Conservation (phyloP, 208 protist genomes). For the Leishmania gerbilli region DNA sequence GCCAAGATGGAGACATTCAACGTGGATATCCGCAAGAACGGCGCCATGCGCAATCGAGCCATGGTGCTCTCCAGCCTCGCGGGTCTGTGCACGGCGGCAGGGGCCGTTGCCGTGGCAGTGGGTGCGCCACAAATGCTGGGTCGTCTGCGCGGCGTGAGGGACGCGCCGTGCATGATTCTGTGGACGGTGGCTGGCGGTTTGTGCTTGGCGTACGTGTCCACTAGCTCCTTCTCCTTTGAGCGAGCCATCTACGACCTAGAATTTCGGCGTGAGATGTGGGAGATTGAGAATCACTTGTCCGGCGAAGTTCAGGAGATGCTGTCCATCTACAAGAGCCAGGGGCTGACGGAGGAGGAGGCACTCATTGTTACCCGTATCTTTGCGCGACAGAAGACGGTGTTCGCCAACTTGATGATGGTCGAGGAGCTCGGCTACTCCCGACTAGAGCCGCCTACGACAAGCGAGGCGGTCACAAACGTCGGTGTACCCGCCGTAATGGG, state of each 20-base stretch:
- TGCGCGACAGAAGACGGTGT: conserved; percentile 76
- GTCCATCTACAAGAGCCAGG: conserved; percentile 91
- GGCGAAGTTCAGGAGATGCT: conserved; percentile 94
- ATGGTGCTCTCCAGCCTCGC: conserved; percentile 56
- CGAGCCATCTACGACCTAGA: conserved; percentile 85
- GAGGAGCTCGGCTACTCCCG: conserved; percentile 94
- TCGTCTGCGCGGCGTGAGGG: conserved; percentile 16
- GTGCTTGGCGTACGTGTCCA: conserved; percentile 51
- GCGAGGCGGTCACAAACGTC: conserved; percentile 65
- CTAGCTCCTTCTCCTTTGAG: conserved; percentile 61
- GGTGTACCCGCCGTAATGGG: conserved; percentile 61
- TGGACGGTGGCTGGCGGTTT: conserved; percentile 39
- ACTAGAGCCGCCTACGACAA: conserved; percentile 63
- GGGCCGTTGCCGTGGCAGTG: conserved; percentile 30
- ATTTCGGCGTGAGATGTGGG: conserved; percentile 91
- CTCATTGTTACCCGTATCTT: conserved; percentile 86
- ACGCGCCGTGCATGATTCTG: conserved; percentile 38
- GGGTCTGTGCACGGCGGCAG: conserved; percentile 60
- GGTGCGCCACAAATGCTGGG: conserved; percentile 9
- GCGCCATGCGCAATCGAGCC: conserved; percentile 77
- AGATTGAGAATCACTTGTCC: conserved; percentile 92
- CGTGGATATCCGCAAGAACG: conserved; percentile 82
- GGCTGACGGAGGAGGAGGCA: conserved; percentile 88
- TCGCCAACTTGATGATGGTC: conserved; percentile 95
- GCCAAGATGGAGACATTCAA: conserved; percentile 83